Base-by-base conservation (phyloP, 2,329 filamentous ascomycete genomes). In the Stagonosporopsis chrysanthemi region DNA sequence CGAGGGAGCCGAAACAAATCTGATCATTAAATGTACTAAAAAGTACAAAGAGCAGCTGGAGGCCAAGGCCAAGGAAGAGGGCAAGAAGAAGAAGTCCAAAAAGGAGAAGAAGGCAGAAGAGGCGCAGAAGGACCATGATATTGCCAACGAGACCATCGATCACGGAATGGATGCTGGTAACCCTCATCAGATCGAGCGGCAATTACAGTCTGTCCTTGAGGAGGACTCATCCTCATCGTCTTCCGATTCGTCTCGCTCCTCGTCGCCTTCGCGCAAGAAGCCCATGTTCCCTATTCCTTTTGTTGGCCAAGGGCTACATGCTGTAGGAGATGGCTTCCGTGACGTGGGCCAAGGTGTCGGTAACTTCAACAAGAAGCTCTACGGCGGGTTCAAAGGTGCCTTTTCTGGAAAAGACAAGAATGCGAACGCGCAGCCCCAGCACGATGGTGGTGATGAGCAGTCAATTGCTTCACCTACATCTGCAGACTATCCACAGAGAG, bases 11-110 rank as follows among this genome's bases (percentile, higher is more conserved):
- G 90, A 98, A 76, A 97, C 92, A 0, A 87, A 91, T 22, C 80
- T 99, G 38, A 90, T 99, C 65, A 88, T 88, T 56, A 82, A 83
- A 42, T 93, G 91, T 52, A 93, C 92, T 71, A 91, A 88, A 72
- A 88, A 87, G 14, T 88, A 97, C 65, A 78, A 89, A n/a, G 89
- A 94, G 71, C 82, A 87, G 68, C 73, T 83, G 52, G 82, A 83
- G 41, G 85, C 85, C 47, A 85, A 86, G 6, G 88, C 88, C 39
- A 92, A 90, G 72, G 84, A 84, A 63, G 78, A 80, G 1, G 85
- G 81, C 56, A 77, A 82, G 43, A 82, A 81, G 55, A 78, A 81
- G 47, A 83, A 80, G 56, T 75, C 78, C 26, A 83, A 82, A 53
- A 77, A 79, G 0, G 75, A 83, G 45, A 82, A 83, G 48, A 85